Conservation (phyloP, 331 rosid genomes). For the Stylosanthes scabra region DNA sequence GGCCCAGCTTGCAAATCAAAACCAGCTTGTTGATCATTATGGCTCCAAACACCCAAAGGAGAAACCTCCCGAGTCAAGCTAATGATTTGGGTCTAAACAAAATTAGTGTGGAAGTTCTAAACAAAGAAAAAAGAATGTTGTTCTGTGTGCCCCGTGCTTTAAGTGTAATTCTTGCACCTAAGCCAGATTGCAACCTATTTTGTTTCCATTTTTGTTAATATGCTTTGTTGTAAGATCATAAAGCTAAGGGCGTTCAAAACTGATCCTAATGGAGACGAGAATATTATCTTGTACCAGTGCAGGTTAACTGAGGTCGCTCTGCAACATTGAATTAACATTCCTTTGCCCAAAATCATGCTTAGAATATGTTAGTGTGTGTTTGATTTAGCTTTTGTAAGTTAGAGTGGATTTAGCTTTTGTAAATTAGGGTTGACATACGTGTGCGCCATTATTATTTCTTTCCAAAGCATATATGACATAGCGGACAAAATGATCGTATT, state of each 20-base stretch:
- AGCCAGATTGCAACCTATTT: conserved; percentile 38
- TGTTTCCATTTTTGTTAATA: conserved; percentile 8
- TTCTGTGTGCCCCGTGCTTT: conserved; percentile 36
- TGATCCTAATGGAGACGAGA: conserved; percentile 22
- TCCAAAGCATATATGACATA: too few species aligned
- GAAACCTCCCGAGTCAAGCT: conserved; percentile 77
- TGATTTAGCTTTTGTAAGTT: too few species aligned
- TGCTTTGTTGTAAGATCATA: conserved; percentile 37
- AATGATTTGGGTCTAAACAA: conserved; percentile 39
- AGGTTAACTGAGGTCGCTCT: not conserved
- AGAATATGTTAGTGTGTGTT: not conserved
- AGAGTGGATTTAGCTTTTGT: too few species aligned
- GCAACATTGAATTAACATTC: conserved; percentile 2
- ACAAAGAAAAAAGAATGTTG: not conserved
- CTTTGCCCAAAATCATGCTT: conserved; percentile 7
- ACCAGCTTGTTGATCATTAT: conserved; percentile 85
- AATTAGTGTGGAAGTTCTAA: conserved; percentile 21
- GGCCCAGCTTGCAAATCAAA: conserved; percentile 87
- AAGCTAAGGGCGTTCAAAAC: conserved; percentile 18
- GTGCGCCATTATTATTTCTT: too few species aligned
- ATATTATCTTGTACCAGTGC: conserved; percentile 35
- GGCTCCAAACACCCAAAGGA: conserved; percentile 95
- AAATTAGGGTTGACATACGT: too few species aligned
- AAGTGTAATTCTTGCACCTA: conserved; percentile 33
- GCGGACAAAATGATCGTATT: too few species aligned